These are phyloP conservation scores for Aleurites moluccanus DNA, from an alignment of 441 rosid species.

Conservation along the genomic window DNA sequence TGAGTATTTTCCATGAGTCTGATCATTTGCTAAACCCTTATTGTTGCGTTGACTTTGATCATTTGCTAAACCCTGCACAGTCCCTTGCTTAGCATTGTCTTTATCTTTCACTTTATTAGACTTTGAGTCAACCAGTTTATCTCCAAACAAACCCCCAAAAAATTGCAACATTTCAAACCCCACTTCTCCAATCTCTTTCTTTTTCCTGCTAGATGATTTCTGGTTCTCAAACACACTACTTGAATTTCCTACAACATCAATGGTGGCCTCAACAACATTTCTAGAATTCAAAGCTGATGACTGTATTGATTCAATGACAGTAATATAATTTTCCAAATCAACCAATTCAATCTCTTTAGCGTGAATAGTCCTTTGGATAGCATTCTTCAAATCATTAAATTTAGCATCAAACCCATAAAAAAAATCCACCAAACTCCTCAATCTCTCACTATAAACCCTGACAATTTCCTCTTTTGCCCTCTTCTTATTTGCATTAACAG, in stretches of 20 bases:
- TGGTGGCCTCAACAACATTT: slow-evolving; percentile 29
- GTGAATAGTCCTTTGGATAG: slow-evolving; percentile 46
- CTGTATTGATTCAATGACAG: slow-evolving; percentile 45
- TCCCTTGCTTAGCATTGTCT: slow-evolving; percentile 40
- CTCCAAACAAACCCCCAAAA: slow-evolving; percentile 44
- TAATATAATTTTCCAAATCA: slow-evolving; percentile 49
- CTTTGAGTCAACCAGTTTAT: slow-evolving; percentile 35
- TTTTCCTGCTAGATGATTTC: slow-evolving; percentile 38
- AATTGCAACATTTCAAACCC: slow-evolving; percentile 38
- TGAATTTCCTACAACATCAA: slow-evolving; percentile 30
- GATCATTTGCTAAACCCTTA: slow-evolving; percentile 22
- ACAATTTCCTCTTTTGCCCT: slow-evolving; percentile 42
- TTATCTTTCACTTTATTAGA: slow-evolving; percentile 34
- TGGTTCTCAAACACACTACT: slow-evolving; percentile 34
- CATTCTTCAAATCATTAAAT: slow-evolving; percentile 38
- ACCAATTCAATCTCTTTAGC: slow-evolving; percentile 35
- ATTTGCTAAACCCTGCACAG: slow-evolving; percentile 14
- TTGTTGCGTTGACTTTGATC: slow-evolving; percentile 28
- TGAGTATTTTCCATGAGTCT: slow-evolving; percentile 29
- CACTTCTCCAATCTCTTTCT: slow-evolving; percentile 41
- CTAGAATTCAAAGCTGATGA: slow-evolving; percentile 39
- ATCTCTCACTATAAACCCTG: slow-evolving; percentile 38
- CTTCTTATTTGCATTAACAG: slow-evolving; percentile 30
- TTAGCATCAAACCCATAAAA: slow-evolving; percentile 49
- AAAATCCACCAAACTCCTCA: slow-evolving; percentile 39